A percentile compares a stretch with the other conserved stretches of the same genome.
Conservation (phyloP, 176 grass and related monocot species). For the Phragmites australis region DNA sequence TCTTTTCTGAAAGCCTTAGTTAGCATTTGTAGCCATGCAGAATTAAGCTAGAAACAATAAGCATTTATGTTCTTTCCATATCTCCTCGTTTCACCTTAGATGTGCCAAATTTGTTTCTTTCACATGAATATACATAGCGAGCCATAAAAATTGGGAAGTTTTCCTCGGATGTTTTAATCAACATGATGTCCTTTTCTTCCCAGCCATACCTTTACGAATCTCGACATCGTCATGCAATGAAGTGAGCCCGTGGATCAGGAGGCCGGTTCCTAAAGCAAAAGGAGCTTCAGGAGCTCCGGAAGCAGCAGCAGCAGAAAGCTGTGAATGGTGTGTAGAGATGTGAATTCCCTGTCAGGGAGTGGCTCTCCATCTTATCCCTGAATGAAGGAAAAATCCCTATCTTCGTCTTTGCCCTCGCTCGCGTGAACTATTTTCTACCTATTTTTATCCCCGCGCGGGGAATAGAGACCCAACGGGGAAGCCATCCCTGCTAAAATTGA, state of each 20-base stretch:
- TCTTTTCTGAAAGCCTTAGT: background rate
- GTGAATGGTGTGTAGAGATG: too few species aligned
- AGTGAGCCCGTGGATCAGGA: slow-evolving; percentile 82
- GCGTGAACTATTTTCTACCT: too few species aligned
- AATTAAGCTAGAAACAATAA: background rate
- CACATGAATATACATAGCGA: background rate
- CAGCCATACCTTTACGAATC: slow-evolving; percentile 99
- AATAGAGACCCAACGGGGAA: too few species aligned
- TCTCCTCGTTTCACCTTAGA: background rate
- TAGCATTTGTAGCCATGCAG: background rate
- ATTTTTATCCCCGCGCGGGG: too few species aligned
- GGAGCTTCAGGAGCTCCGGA: slow-evolving; percentile 56
- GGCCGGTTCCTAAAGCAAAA: slow-evolving; percentile 92
- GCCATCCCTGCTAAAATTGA: too few species aligned
- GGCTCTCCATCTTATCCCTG: too few species aligned
- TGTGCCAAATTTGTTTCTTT: slow-evolving; percentile 11
- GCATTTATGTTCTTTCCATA: background rate
- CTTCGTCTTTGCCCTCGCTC: too few species aligned
- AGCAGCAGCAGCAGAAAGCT: slow-evolving; percentile 7
- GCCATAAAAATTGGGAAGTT: background rate
- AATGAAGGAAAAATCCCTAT: too few species aligned
- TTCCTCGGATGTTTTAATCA: background rate
- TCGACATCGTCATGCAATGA: slow-evolving; percentile 90
- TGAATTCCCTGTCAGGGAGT: too few species aligned
- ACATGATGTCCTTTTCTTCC: background rate